Percentiles rank a stretch among this genome's conserved stretches.
Conservation (phyloP, 2,329 filamentous ascomycete genomes). For the Paraphoma sp. region DNA sequence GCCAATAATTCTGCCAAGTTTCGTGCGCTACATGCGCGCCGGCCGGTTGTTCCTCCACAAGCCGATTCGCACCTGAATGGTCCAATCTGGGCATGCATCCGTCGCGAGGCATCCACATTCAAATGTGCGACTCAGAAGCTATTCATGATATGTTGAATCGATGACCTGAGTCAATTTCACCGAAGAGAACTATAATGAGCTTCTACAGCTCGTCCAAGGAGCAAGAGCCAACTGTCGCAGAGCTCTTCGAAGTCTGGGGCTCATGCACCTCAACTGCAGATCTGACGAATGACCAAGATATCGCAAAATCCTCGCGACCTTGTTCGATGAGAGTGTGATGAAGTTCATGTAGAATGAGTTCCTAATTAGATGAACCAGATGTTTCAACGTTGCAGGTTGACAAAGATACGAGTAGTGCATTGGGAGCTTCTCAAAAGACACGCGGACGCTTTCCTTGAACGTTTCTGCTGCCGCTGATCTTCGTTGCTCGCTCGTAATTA, state of each 20-base stretch:
- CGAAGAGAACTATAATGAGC: constrained; percentile 19
- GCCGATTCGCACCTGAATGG: constrained; percentile 18
- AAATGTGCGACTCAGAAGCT: constrained; percentile 16
- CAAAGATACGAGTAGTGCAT: constrained; percentile 10
- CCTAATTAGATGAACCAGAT: constrained; percentile 60
- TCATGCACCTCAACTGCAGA: constrained; percentile 19
- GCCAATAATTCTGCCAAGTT: constrained; percentile 2
- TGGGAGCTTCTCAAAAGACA: constrained; percentile 28
- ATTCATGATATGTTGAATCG: constrained; percentile 14
- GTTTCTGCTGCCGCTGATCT: constrained; percentile 43
- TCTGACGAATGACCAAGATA: constrained; percentile 52
- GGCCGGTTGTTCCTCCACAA: constrained; percentile 25
- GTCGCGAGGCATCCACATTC: constrained; percentile 14
- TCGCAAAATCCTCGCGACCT: constrained; percentile 47
- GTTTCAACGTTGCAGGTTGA: constrained; percentile 22
- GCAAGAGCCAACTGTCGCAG: not conserved
- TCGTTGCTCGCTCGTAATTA: constrained; percentile 20
- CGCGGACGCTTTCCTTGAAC: constrained; percentile 40
- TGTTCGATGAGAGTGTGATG: constrained; percentile 54
- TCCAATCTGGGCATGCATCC: constrained; percentile 16
- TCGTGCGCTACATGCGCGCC: constrained; percentile 15
- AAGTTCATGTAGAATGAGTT: constrained; percentile 61
- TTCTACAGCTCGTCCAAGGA: not conserved
- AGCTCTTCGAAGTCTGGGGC: constrained; percentile 17
- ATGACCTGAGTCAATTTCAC: constrained; percentile 16